A percentile compares a stretch with the other conserved stretches of the same genome.
Evolutionary conservation across 2,329 filamentous ascomycete species (phyloP).

Genomic region (Catunica adiposa): DNA sequence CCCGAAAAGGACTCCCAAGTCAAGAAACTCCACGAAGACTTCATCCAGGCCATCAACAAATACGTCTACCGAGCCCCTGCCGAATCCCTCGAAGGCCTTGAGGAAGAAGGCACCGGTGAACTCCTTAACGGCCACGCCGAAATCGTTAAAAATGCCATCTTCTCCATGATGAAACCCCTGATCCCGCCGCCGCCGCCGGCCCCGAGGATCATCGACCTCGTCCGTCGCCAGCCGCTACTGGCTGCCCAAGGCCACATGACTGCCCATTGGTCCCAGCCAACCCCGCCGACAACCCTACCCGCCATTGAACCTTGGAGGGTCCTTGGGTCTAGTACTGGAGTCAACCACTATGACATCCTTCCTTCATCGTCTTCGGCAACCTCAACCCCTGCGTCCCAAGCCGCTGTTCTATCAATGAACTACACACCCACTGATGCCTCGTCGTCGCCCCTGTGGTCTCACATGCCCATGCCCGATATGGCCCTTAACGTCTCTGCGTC

Average conservation of each 20-base stretch:
- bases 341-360: conserved; percentile 35
- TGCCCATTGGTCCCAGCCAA: conserved; percentile 30
- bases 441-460: conserved; percentile 11
- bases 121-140: conserved; percentile 81
- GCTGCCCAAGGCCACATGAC: conserved; percentile 26
- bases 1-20: conserved; percentile 89
- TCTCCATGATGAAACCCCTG: conserved; percentile 72
- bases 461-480: conserved; percentile 55
- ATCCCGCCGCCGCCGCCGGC: conserved; percentile 47
- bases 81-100: conserved; percentile 78
- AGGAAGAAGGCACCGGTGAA: conserved; percentile 92
- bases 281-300: conserved; percentile 47
- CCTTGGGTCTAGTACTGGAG: conserved; percentile 72
- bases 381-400: neutral
- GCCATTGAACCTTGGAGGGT: conserved; percentile 80
- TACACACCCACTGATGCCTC: conserved; percentile 8
- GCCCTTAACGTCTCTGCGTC: conserved; percentile 45
- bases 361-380: conserved; percentile 3
- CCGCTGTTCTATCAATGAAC: conserved; percentile 1
- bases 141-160: conserved; percentile 77
- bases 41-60: conserved; percentile 90
- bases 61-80: conserved; percentile 88
- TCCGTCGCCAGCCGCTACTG: conserved; percentile 70
- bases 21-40: conserved; percentile 95
- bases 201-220: conserved; percentile 39